Percentiles rank a stretch among this genome's conserved stretches.
Conservation (phyloP, 257 asterid species). For the Verbena officinalis region DNA sequence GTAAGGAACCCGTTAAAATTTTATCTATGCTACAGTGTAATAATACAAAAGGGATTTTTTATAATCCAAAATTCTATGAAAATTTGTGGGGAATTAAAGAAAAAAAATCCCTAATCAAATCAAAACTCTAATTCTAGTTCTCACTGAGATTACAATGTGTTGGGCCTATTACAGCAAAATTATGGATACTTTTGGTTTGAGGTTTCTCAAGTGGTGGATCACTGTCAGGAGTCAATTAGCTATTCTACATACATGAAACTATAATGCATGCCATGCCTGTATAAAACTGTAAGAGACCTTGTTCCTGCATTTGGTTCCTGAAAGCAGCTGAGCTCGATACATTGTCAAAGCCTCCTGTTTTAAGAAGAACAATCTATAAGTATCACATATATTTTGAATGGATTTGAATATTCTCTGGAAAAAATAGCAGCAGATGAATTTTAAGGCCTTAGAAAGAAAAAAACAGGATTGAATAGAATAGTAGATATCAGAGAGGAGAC, state of each 20-base stretch:
- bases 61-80: neutral
- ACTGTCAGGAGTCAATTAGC: conserved; percentile 39
- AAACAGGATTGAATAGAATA: neutral
- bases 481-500: no score
- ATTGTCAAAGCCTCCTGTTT: conserved; percentile 59
- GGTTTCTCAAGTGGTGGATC: conserved; percentile 21
- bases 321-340: conserved; percentile 17
- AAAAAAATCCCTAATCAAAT: neutral
- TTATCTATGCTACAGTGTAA: conserved; percentile 9
- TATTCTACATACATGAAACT: conserved; percentile 49
- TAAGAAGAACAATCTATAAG: conserved; percentile 11
- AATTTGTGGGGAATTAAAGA: neutral
- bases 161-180: no score
- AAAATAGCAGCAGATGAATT: neutral
- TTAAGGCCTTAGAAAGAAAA: no score
- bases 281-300: no score
- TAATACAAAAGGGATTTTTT: conserved; percentile 19
- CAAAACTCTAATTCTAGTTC: conserved; percentile 37
- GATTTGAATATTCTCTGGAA: neutral
- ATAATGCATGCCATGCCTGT: neutral
- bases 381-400: conserved; percentile 7
- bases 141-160: conserved; percentile 36
- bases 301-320: no score
- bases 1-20: neutral
- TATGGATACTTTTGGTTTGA: conserved; percentile 29